phyloP scores from a whole-genome alignment of 495 filamentous ascomycete species.

The Penicillium bialowiezense region DNA sequence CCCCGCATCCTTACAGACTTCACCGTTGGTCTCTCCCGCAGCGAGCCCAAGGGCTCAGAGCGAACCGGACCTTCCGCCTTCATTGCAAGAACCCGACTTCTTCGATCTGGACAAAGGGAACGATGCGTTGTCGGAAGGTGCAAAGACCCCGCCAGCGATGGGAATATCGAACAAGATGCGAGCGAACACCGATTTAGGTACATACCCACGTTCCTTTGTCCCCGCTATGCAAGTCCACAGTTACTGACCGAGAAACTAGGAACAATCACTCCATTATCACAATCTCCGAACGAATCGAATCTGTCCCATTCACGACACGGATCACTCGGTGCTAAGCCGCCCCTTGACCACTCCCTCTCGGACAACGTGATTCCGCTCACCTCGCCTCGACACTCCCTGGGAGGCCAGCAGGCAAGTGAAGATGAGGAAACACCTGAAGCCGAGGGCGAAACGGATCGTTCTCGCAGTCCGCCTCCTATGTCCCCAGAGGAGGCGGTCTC shows the following conservation, averaged over 20 bases:
- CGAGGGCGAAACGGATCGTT: slow-evolving; percentile 29
- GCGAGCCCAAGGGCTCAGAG: slow-evolving; percentile 66
- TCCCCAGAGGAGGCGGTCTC: slow-evolving; percentile 72
- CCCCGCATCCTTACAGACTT: slow-evolving; percentile 87
- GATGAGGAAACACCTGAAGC: background rate
- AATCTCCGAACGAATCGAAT: slow-evolving; percentile 56
- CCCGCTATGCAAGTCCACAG: background rate
- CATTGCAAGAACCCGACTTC: slow-evolving; percentile 78
- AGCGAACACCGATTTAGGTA: slow-evolving; percentile 52
- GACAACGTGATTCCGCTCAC: slow-evolving; percentile 43
- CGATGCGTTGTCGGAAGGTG: slow-evolving; percentile 25
- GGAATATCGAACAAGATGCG: slow-evolving; percentile 37
- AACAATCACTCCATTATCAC: slow-evolving; percentile 59
- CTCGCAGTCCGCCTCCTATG: slow-evolving; percentile 73
- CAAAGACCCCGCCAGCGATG: slow-evolving; percentile 20
- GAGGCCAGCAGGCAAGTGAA: background rate
- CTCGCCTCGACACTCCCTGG: slow-evolving; percentile 2
- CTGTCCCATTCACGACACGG: slow-evolving; percentile 27
- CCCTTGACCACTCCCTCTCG: slow-evolving; percentile 52
- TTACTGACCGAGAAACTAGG: slow-evolving; percentile 36
- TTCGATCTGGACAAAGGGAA: slow-evolving; percentile 60
- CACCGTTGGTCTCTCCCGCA: slow-evolving; percentile 83
- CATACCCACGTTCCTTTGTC: background rate
- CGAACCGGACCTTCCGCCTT: slow-evolving; percentile 49
- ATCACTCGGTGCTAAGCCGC: slow-evolving; percentile 27